Evolutionary conservation across 176 grass and related monocot species (phyloP), one percentile per base, ranked within the genome.

Genomic region (Eragrostis nindensis): DNA sequence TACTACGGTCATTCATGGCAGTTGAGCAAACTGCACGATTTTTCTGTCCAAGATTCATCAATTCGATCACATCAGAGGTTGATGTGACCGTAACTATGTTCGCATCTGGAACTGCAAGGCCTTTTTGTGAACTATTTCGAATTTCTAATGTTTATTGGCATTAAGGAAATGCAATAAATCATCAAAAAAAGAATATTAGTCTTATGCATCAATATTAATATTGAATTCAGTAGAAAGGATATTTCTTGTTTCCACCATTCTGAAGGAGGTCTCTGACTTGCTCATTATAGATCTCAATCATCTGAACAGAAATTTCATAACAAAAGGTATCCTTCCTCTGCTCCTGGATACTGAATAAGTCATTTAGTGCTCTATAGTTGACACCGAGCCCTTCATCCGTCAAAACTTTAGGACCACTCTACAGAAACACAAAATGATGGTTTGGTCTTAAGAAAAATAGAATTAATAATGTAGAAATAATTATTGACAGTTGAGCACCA

Each of bases 251-350:
- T 78, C 90, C 86, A 79, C 80, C 93, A 76, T 75, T 95, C 19
- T 90, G 89, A 84, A 98, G 95, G 54, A 98, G 95, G 78, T 98
- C 95, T 82, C 92, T 91, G 59, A 98, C 92, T 94, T 98, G 95
- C 79, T 98, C 95, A 39, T 98, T 98, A 70, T 98, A 98, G 70
- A 98, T 91, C 81, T 98, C 95, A 52, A 98, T 89, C 92, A 94
- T 98, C 80, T 98, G 95, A 43, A 94, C 95, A 64, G 86, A n/a
- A 85, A 98, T 98, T 87, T 98, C 92, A 82, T 98, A 98, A 82
- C 43, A 91, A 78, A 91, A 76, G 41, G 76, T 91, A 43, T 86
- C 86, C 78, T 86, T 92, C 70, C 95, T 91, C 72, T 87, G 78
- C 18, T 82, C 81, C 66, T 92, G 82, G 50, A 94, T 85, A 62